Evolutionary conservation across 257 asterid genomes (phyloP), one percentile per base, ranked within the genome.

Genomic region (Anisodus acutangulus): DNA sequence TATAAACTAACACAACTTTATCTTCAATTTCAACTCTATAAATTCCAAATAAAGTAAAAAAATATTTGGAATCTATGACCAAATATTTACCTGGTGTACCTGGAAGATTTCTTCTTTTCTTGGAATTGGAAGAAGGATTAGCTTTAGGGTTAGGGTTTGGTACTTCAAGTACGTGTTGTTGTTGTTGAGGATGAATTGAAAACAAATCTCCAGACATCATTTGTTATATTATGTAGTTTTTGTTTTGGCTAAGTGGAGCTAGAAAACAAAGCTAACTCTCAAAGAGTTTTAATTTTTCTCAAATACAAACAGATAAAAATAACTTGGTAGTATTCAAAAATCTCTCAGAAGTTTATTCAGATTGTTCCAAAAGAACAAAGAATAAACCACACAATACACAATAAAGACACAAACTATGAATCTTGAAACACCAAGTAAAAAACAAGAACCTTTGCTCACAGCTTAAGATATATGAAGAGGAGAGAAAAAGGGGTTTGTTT

Each of bases 161-260:
- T 22, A 31, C 35, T 31, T 87, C 89, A 43, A 78, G 72, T 78
- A 70, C 45, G 13, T 9, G 83, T 31, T 37, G 78, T 35, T 66
- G 72, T 3, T 31, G 74, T 0, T 35, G 72, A 66, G 89, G 83
- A 69, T 94, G 93, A 86, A 89, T 87, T 69, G 95, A 86, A 80
- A 90, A 95, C 15, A 91, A 89, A 86, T 94, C 94, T 85, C 93
- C 94, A 86, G 98, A 93, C 98, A 95, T 95, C 94, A 91, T 92
- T 90, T 12, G 70, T 70, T 39, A 26, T 19, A 54, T 49, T 69
- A 80, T 63, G 83, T 82, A 69, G 39, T 64, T 58, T 78, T 49
- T 78, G 84, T 19, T 67, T 84, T 76, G 85, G 89, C 79, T 88
- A 83, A 78, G 70, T 12, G 17, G 83, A 63, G 86, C 88, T 86